phyloP scores from a whole-genome alignment of 2,329 filamentous ascomycete genomes.

The Fusarium buharicum region DNA sequence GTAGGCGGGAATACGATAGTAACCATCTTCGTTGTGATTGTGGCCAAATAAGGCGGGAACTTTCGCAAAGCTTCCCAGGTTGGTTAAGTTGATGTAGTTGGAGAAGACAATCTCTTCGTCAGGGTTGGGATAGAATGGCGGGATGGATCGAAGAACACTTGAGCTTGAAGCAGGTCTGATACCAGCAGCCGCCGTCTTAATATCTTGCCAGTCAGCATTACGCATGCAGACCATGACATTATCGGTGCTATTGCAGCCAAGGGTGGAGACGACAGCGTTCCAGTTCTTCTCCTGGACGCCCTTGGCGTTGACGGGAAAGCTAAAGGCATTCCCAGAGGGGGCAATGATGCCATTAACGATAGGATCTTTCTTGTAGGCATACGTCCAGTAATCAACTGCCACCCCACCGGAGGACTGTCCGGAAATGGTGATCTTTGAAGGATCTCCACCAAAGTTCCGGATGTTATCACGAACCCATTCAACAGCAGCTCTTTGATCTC shows the following conservation, averaged over 20 bases:
- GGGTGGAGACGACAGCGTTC: conserved; percentile 52
- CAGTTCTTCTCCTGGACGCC: conserved; percentile 54
- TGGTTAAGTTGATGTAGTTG: conserved; percentile 52
- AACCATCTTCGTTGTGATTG: conserved; percentile 59
- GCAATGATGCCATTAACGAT: conserved; percentile 60
- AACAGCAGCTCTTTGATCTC: conserved; percentile 47
- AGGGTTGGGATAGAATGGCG: conserved; percentile 55
- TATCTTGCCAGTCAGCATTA: conserved; percentile 47
- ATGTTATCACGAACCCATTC: conserved; percentile 51
- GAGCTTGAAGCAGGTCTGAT: conserved; percentile 49
- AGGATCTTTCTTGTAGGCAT: conserved; percentile 60
- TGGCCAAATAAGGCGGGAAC: conserved; percentile 56
- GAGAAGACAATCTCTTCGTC: conserved; percentile 55
- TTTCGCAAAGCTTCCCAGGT: conserved; percentile 51
- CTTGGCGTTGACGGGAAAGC: conserved; percentile 55
- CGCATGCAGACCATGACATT: conserved; percentile 54
- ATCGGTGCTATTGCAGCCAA: conserved; percentile 51
- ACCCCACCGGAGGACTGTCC: conserved; percentile 51
- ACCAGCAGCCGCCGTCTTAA: conserved; percentile 51
- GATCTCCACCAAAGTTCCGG: conserved; percentile 45
- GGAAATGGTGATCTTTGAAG: conserved; percentile 48
- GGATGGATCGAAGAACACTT: conserved; percentile 51
- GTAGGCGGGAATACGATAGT: conserved; percentile 58
- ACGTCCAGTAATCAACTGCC: conserved; percentile 59
- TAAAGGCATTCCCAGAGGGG: conserved; percentile 58